Evolutionary conservation across 2,329 filamentous ascomycete species (phyloP).

Genomic region (Alternaria hordeiaustralica): DNA sequence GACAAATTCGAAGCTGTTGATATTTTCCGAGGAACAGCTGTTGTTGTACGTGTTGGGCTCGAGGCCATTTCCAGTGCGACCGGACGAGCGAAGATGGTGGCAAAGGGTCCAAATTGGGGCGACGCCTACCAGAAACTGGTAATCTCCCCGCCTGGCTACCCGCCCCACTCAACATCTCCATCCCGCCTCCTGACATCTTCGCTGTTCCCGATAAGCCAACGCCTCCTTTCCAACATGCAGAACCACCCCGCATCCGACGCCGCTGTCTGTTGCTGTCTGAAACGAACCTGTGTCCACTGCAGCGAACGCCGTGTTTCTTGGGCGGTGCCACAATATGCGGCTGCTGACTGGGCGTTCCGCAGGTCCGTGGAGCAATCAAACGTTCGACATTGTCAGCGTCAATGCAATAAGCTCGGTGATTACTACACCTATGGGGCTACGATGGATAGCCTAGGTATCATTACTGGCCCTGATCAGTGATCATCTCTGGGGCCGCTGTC

Average conservation of each 20-base stretch:
- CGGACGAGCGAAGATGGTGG: not conserved
- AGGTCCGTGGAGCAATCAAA: not conserved
- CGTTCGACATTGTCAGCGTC: not conserved
- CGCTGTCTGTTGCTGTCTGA: not conserved
- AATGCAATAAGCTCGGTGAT: not conserved
- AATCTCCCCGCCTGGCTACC: slow-evolving; percentile 6
- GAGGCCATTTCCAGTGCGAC: not conserved
- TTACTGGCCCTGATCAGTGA: not conserved
- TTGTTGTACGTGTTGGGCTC: not conserved
- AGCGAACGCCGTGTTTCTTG: not conserved
- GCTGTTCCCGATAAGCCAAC: not conserved
- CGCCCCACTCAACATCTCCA: not conserved
- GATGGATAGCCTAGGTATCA: not conserved
- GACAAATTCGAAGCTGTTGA: not conserved
- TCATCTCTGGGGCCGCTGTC: not conserved
- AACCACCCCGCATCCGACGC: not conserved
- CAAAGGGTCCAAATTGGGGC: slow-evolving; percentile 8
- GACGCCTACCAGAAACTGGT: not conserved
- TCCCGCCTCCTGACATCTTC: not conserved
- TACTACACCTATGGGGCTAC: not conserved
- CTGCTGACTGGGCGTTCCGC: not conserved
- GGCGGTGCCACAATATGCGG: not conserved
- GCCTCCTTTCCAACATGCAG: not conserved
- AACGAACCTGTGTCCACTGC: not conserved
- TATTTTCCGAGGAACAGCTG: not conserved